phyloP scores from a whole-genome alignment of 805 yeast genomes.

The Suhomyces xylopsoci region DNA sequence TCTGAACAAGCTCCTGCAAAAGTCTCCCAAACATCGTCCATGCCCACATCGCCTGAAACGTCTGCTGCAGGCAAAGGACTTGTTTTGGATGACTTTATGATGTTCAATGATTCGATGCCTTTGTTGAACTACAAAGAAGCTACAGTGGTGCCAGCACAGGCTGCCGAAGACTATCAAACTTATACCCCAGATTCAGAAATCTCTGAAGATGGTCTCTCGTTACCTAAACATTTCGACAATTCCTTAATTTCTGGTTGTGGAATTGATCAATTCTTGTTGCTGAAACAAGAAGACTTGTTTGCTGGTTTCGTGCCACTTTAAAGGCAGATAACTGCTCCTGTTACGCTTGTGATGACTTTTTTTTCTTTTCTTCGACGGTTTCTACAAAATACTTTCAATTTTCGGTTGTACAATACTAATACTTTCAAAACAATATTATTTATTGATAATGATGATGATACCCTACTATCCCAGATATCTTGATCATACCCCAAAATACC shows the following conservation, averaged over 20 bases:
- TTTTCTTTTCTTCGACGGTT: neutral
- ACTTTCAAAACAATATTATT: neutral
- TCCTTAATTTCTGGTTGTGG: constrained; percentile 15
- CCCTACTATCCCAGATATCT: neutral
- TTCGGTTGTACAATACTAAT: constrained; percentile 9
- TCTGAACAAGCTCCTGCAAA: constrained; percentile 19
- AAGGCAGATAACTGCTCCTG: neutral
- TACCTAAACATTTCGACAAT: constrained; percentile 14
- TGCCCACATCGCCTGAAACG: constrained; percentile 5
- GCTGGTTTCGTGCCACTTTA: constrained; percentile 18
- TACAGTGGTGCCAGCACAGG: constrained; percentile 8
- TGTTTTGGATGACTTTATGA: constrained; percentile 30
- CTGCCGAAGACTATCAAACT: constrained; percentile 7
- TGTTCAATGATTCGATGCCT: constrained; percentile 22
- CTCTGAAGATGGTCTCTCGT: constrained; percentile 16
- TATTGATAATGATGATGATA: constrained; percentile 2
- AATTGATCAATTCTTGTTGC: constrained; percentile 21
- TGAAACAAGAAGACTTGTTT: constrained; percentile 27
- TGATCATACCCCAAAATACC: neutral
- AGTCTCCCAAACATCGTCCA: neutral
- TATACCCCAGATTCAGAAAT: constrained; percentile 23
- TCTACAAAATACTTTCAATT: neutral
- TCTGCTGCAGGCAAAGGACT: neutral
- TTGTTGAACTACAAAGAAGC: constrained; percentile 6
- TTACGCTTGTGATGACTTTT: constrained; percentile 2